Evolutionary conservation across 257 asterid genomes (phyloP), one percentile per base, ranked within the genome.

Genomic region (Scutellaria baicalensis): DNA sequence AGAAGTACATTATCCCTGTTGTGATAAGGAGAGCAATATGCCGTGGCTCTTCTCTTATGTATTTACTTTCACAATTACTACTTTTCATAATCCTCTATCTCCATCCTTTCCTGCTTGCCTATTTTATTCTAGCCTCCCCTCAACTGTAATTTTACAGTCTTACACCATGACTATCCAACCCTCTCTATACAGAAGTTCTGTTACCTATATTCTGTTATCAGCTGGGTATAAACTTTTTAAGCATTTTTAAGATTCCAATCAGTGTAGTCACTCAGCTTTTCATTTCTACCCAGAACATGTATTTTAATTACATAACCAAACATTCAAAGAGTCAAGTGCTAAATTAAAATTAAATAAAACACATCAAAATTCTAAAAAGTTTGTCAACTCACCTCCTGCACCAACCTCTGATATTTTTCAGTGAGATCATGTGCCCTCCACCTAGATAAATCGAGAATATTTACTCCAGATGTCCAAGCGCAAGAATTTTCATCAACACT

Each of bases 391-490:
- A 93, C 98, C 98, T 87, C 84, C 12, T 81, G 84, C 73, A 88
- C 78, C 83, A 82, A 81, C 59, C 76, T 83, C 83, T 74, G 78
- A 81, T 84, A 93, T 39, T 51, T 84, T 71, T 75, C 79, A 0
- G 96, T 82, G 76, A 93, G 87, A 76, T 86, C 76, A 42, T 70
- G 89, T 51, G 73, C 73, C 86, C 95, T 85, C 98, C 98, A 93
- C 80, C 84, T 73, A 45, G 79, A 82, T 69, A 93, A 78, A 83
- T 93, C 93, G 55, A 93, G 73, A 61, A 90, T 18, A 83, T 90
- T 93, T 73, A 93, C 71, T 65, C 97, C 99, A 70, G 99, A 87
- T 69, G 85, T 85, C 99, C 99, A 93, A 68, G 86, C 87, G 80
- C 99, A 93, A 60, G 95, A 84, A 75, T 81, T 75, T 70, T 78